Conservation (phyloP, 2,329 filamentous ascomycete species). For the Chrysoporthe puriensis region DNA sequence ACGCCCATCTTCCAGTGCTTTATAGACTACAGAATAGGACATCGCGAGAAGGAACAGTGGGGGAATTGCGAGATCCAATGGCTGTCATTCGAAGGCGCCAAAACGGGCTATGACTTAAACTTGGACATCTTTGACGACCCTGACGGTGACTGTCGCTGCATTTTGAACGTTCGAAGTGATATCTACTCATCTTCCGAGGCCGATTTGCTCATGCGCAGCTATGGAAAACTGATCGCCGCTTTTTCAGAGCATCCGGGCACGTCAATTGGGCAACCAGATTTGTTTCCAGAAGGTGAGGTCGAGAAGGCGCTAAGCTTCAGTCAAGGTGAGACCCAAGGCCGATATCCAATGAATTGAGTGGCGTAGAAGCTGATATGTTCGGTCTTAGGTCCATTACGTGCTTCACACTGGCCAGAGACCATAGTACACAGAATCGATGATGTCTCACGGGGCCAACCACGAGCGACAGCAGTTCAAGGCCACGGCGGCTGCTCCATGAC, state of each 20-base stretch:
- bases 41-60: background rate
- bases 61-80: background rate
- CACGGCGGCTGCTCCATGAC: too few species aligned
- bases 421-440: too few species aligned
- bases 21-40: background rate
- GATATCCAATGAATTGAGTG: too few species aligned
- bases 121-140: background rate
- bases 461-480: too few species aligned
- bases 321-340: too few species aligned
- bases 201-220: too few species aligned
- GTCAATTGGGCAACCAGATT: slow-evolving; percentile 37
- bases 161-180: slow-evolving; percentile 28
- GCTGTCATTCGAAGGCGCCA: too few species aligned
- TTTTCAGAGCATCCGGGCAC: slow-evolving; percentile 36
- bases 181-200: background rate
- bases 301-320: slow-evolving; percentile 6
- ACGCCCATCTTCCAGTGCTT: background rate
- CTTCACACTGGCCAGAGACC: too few species aligned
- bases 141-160: background rate
- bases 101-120: background rate
- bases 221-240: background rate
- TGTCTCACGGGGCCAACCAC: too few species aligned
- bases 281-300: slow-evolving; percentile 39
- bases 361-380: too few species aligned
- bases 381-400: too few species aligned